Evolutionary conservation across 441 rosid species (phyloP).

Genomic region (Pelargonium myrrhifolium): DNA sequence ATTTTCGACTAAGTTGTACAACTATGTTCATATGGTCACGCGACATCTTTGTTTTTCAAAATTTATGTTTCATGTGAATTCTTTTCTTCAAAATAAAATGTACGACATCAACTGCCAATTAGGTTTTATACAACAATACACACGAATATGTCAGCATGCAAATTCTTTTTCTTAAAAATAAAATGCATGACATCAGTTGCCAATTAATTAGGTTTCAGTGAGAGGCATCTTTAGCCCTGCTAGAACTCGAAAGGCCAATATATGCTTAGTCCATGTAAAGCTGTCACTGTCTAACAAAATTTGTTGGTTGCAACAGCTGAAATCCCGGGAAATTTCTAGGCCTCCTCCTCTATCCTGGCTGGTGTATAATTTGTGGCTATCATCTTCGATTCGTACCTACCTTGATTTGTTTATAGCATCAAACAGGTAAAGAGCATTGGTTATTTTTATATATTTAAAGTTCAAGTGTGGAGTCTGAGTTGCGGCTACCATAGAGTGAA

Average conservation of each 20-base stretch:
- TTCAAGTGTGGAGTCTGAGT: background rate
- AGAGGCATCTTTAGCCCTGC: slow-evolving; percentile 2
- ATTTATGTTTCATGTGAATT: background rate
- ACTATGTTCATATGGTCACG: background rate
- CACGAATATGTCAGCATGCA: background rate
- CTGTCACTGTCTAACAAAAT: background rate
- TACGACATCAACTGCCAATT: background rate
- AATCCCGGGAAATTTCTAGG: slow-evolving; percentile 6
- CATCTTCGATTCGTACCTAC: background rate
- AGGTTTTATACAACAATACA: background rate
- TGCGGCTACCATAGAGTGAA: background rate
- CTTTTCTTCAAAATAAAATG: background rate
- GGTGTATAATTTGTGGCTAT: background rate
- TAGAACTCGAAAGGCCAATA: background rate
- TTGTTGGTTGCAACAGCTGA: slow-evolving; percentile 4
- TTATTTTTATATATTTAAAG: background rate
- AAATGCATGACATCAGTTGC: too few species aligned
- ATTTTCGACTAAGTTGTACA: background rate
- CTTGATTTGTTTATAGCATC: background rate
- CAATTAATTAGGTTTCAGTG: too few species aligned
- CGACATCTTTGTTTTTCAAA: background rate
- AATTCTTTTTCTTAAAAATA: too few species aligned
- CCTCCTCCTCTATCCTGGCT: background rate
- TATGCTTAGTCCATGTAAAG: background rate
- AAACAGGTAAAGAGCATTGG: background rate